A percentile compares a stretch with the other conserved stretches of the same genome.
Evolutionary conservation across 306 rosid genomes (phyloP).

Genomic region (Fagus sylvatica): DNA sequence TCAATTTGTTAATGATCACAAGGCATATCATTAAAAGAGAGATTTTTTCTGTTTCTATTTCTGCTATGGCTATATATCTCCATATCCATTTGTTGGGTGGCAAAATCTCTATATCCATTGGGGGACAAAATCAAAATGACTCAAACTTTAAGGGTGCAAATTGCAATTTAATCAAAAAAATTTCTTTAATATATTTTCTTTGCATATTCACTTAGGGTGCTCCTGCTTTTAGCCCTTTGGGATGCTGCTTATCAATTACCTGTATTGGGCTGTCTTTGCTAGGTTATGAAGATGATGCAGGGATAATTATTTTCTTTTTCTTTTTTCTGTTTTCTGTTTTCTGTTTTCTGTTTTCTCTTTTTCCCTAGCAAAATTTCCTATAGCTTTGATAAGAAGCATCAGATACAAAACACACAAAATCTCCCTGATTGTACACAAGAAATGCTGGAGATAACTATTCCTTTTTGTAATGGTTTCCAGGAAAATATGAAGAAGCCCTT

Average conservation of each 20-base stretch:
- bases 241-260: background rate
- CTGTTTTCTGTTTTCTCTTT: background rate
- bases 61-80: background rate
- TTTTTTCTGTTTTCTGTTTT: no score
- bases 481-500: conserved; percentile 70
- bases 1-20: background rate
- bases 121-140: no score
- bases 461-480: conserved; percentile 43
- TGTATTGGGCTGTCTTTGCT: background rate
- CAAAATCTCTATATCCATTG: no score
- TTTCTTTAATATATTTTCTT: no score
- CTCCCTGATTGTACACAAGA: background rate
- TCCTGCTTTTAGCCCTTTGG: background rate
- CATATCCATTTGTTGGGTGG: background rate
- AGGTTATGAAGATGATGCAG: background rate
- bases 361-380: background rate
- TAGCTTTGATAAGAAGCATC: background rate
- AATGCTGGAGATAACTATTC: background rate
- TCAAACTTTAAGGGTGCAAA: no score
- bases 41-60: background rate
- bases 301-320: background rate
- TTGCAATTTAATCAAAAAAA: no score
- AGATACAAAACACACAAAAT: background rate
- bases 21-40: background rate
- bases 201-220: no score